phyloP scores from a whole-genome alignment of 75 land plant species.

The Sequoiadendron giganteum region DNA sequence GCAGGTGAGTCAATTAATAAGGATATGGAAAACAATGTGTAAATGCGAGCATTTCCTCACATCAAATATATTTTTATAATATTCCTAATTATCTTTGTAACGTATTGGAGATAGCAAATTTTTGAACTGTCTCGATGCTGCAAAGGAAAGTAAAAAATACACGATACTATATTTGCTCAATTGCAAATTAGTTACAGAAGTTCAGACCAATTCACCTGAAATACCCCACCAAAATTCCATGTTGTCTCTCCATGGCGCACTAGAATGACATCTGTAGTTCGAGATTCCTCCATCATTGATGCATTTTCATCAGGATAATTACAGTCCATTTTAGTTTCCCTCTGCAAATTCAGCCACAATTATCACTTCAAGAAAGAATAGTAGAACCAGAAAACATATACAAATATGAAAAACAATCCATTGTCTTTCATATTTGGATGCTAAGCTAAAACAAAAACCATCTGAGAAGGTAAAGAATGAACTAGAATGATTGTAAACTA shows the following conservation, averaged over 20 bases:
- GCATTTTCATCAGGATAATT: neutral
- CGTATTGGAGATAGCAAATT: neutral
- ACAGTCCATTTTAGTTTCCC: neutral
- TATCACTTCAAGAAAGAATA: neutral
- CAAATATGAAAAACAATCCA: neutral
- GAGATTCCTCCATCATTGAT: neutral
- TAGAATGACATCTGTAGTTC: neutral
- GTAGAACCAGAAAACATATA: neutral
- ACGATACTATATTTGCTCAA: neutral
- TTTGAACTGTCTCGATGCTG: neutral
- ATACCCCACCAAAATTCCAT: neutral
- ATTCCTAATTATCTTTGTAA: neutral
- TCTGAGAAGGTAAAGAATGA: too few species aligned
- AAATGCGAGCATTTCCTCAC: neutral
- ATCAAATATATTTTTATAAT: neutral
- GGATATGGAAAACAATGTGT: neutral
- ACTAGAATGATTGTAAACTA: neutral
- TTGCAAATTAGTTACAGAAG: neutral
- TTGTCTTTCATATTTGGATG: neutral
- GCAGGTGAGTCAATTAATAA: neutral
- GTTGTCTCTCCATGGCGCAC: conserved; percentile 8
- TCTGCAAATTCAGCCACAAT: neutral
- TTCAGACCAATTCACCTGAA: neutral
- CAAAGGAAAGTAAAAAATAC: neutral
- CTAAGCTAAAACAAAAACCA: too few species aligned